Base-by-base conservation (phyloP, 176 grass and related monocot species). In the Tillandsia leiboldiana region DNA sequence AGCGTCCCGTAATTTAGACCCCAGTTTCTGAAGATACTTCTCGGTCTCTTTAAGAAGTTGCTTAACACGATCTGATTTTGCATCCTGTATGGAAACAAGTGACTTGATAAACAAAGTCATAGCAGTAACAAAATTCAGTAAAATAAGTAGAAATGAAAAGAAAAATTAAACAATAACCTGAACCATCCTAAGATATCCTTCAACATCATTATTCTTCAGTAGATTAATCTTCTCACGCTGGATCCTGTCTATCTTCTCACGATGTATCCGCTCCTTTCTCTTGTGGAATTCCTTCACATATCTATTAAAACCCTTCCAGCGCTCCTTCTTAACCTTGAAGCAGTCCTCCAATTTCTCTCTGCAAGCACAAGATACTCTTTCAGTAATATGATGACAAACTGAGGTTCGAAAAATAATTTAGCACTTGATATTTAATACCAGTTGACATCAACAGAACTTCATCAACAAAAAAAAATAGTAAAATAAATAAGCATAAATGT, bases 171-270 rank as follows among this genome's bases (percentile, higher is more conserved):
- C 64, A 69, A 29, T 78, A 53, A 87, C 93, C 93, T 97, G 65
- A 69, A 97, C 89, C 94, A 99, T 99, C 69, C 94, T 87, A 82
- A 99, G 82, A 85, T 99, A 99, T 75, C 94, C 94, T 75, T 99
- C 94, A 63, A 99, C 94, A 49, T 99, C 94, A 82, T 99, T 99
- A 51, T 99, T 99, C 89, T 99, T 99, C 64, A 99, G 87, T 65
- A 99, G 80, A 75, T 93, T 99, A 73, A 99, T 99, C 79, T 99
- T 99, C 75, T 99, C 94, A 14, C 94, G 65, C 65, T 93, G 94
- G 69, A 99, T 99, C 68, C 89, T 88, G 73, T 99, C 94, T 77
- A 99, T 68, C 78, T 87, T 99, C 87, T 99, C 94, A 49, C 85
- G 77, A 78, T 92, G 86, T 71, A 90, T 89, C 23, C 94, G 75